phyloP scores from a whole-genome alignment of 1,139 yeast species.

The Yamadazyma mexicana region DNA sequence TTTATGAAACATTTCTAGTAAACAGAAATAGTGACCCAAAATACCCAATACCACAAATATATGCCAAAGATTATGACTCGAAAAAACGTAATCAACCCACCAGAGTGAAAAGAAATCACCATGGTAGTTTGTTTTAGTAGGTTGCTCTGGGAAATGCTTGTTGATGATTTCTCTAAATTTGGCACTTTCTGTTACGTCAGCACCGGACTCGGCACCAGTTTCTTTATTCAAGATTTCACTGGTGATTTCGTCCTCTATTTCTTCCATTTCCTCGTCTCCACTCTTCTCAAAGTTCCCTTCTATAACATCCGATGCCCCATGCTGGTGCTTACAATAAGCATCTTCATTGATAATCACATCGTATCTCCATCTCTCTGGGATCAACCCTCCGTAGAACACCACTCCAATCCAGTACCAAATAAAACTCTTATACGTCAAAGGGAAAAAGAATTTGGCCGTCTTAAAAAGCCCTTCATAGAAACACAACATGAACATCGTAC shows the following conservation, averaged over 20 bases:
- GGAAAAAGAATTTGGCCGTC: conserved; percentile 56
- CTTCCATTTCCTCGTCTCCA: conserved; percentile 48
- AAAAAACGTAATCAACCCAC: conserved; percentile 79
- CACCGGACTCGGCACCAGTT: neutral
- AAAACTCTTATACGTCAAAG: conserved; percentile 63
- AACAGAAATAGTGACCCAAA: conserved; percentile 78
- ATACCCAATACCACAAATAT: conserved; percentile 85
- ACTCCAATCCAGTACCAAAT: conserved; percentile 81
- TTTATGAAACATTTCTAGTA: conserved; percentile 61
- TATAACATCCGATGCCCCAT: conserved; percentile 35
- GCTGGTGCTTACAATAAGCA: conserved; percentile 28
- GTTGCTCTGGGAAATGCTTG: conserved; percentile 56
- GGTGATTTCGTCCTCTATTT: conserved; percentile 37
- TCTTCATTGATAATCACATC: conserved; percentile 56
- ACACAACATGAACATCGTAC: conserved; percentile 61
- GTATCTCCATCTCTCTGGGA: conserved; percentile 86
- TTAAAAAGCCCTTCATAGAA: conserved; percentile 55
- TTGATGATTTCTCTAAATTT: conserved; percentile 38
- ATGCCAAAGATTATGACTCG: conserved; percentile 94
- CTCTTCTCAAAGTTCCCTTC: conserved; percentile 37
- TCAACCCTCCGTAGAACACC: conserved; percentile 79
- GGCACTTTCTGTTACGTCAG: conserved; percentile 19
- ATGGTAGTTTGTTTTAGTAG: conserved; percentile 43
- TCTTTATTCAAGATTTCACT: conserved; percentile 15
- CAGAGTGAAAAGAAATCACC: conserved; percentile 62